These are phyloP conservation scores for Hamigera avellanea DNA, from an alignment of 495 filamentous ascomycete genomes.

Conservation along the genomic window DNA sequence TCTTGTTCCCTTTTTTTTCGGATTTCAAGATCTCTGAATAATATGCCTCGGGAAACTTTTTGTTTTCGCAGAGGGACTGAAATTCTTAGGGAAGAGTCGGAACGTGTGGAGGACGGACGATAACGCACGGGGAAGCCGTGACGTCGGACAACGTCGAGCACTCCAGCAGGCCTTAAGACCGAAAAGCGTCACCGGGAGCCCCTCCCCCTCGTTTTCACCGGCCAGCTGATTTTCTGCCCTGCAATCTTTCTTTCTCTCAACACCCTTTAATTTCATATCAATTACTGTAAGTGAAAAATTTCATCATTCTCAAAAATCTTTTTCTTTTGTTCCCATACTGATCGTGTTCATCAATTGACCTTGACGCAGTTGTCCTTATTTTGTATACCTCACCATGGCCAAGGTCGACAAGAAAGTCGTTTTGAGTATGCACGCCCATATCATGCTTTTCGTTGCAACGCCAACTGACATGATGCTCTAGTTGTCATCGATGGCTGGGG, in stretches of 20 bases:
- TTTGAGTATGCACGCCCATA: constrained; percentile 54
- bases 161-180: constrained; percentile 5
- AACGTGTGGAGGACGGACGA: constrained; percentile 10
- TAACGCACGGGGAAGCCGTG: constrained; percentile 5
- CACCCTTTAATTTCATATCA: constrained; percentile 2
- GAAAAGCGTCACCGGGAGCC: constrained; percentile 33
- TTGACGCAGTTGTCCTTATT: constrained; percentile 9
- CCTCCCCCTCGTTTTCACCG: constrained; percentile 27
- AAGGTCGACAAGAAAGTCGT: constrained; percentile 84
- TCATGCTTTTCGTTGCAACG: constrained; percentile 1
- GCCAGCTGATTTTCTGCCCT: constrained; percentile 9
- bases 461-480: constrained; percentile 21
- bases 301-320: constrained; percentile 1
- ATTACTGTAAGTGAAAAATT: constrained; percentile 8
- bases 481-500: constrained; percentile 99
- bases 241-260: constrained; percentile 2
- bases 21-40: background rate
- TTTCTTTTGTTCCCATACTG: constrained; percentile 11
- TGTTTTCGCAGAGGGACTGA: background rate
- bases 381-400: constrained; percentile 43
- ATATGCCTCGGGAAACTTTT: background rate
- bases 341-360: constrained; percentile 5
- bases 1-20: background rate
- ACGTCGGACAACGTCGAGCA: too few relatives aligned
- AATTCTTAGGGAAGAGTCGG: constrained; percentile 26